Conservation (phyloP, 2,329 filamentous ascomycete species). For the Botryosphaeria dothidea region DNA sequence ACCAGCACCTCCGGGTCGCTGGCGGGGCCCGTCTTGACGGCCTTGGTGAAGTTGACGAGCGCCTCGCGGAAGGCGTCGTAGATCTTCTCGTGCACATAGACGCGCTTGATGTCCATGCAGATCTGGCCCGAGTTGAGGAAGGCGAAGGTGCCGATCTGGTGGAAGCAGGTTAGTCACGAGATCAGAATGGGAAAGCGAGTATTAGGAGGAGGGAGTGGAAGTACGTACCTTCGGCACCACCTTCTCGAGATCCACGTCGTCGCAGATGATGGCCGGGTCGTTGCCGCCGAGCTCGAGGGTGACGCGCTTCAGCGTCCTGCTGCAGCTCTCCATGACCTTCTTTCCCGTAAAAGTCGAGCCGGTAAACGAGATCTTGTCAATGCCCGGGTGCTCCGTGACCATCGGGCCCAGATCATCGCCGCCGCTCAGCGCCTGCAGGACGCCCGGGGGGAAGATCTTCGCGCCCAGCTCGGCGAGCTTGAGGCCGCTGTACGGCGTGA, state of each 20-base stretch:
- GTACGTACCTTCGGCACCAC: constrained; percentile 31
- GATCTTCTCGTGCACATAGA: constrained; percentile 62
- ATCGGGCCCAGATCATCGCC: constrained; percentile 61
- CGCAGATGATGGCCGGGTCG: constrained; percentile 60
- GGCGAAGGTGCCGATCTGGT: constrained; percentile 47
- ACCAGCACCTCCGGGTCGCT: constrained; percentile 49
- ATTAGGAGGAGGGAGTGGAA: too few relatives aligned
- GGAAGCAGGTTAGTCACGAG: background rate
- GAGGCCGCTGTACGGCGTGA: constrained; percentile 58
- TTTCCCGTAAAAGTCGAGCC: constrained; percentile 62
- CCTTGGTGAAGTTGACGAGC: constrained; percentile 48
- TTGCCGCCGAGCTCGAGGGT: constrained; percentile 65
- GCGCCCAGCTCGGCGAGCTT: constrained; percentile 61
- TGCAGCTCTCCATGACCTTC: constrained; percentile 56
- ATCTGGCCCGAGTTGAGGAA: constrained; percentile 61
- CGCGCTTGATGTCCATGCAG: constrained; percentile 48
- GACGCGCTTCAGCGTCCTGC: constrained; percentile 59
- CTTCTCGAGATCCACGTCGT: constrained; percentile 51
- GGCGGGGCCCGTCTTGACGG: constrained; percentile 39
- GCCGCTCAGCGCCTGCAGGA: constrained; percentile 61
- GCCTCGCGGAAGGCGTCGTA: constrained; percentile 58
- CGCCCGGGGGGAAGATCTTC: constrained; percentile 60
- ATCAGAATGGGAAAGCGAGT: too few relatives aligned
- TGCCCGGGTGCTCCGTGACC: constrained; percentile 59
- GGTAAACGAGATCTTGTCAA: constrained; percentile 65